Evolutionary conservation across 129 eudicot genomes (phyloP).

Genomic region (Artemisia annua): DNA sequence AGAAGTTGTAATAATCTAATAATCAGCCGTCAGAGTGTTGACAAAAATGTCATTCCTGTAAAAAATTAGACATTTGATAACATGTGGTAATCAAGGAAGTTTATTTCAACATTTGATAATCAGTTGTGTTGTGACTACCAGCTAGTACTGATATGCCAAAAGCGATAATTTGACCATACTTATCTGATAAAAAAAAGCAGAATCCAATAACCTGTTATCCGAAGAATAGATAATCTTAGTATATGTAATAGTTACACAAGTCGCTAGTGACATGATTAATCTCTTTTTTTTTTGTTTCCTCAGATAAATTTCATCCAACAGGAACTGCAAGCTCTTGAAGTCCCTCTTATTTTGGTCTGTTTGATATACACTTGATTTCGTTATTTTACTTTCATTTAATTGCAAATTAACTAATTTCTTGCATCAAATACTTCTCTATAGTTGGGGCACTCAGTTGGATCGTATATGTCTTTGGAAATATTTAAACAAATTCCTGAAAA

Average conservation of each 20-base stretch:
- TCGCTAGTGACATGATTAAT: neutral
- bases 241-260: neutral
- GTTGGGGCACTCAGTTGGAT: slow-evolving; percentile 96
- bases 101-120: neutral
- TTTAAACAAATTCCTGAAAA: slow-evolving; percentile 56
- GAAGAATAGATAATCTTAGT: neutral
- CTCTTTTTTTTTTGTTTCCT: slow-evolving; percentile 11
- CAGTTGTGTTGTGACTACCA: neutral
- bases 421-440: slow-evolving; percentile 34
- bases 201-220: neutral
- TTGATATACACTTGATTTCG: slow-evolving; percentile 12
- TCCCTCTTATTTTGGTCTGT: slow-evolving; percentile 75
- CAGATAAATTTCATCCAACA: slow-evolving; percentile 76
- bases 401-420: slow-evolving; percentile 15
- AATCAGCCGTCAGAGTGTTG: neutral
- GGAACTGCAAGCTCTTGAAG: slow-evolving; percentile 53
- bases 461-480: slow-evolving; percentile 70
- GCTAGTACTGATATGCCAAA: neutral
- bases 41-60: neutral
- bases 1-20: slow-evolving; percentile 7
- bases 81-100: neutral
- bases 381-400: slow-evolving; percentile 7
- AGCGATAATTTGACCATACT: no score
- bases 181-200: neutral
- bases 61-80: neutral